Evolutionary conservation across 2,329 filamentous ascomycete species (phyloP), one percentile per base, ranked within the genome.

Genomic region (Arthrobotrys sphaeroides): DNA sequence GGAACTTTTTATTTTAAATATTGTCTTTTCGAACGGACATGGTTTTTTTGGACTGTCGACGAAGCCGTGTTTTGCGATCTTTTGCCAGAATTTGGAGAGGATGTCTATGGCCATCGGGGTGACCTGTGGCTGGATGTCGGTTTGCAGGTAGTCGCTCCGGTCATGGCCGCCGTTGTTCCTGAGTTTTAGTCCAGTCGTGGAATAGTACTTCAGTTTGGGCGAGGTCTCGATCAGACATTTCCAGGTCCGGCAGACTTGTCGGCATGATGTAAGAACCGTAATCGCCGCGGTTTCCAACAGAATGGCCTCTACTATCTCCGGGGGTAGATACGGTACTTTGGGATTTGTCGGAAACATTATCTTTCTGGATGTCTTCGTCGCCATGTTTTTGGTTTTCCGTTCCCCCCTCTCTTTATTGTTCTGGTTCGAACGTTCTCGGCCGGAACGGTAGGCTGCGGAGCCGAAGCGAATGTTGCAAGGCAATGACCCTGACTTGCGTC

Each of bases 271-370:
- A 3, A 72, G 20, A 0, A 72, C 59, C 4, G 24, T 42, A n/a
- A 57, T 1, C 0, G 67, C 45, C 0, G 59, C 13, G 7, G 38
- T n/a, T 20, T 72, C 28, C 5, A 64, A 33, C 1, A 72, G 26
- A n/a, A 72, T 72, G 26, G 45, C 28, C 59, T 72, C 67, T 26
- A 72, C 18, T 22, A 72, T 64, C 38, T 70, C 66, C 2, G 18
- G 33, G 0, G 67, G 67, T 3, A 72, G 42, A 40, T 55, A 55
- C 1, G 51, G 51, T 28, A 55, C 38, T 38, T 10, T 55, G 10
- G 16, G 5, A 43, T 43, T 43, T 43, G 40, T 22, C 16, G 40
- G 10, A 2, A 43, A 3, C 40, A 12, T 18, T 2, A 22, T 1
- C 3, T 43, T 22, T 38, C 24, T 51, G 24, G 16, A 12, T 9